Evolutionary conservation across 371 early-diverging fungal genomes (phyloP), one percentile per base, ranked within the genome.

Genomic region (Rhizopus stolonifer): DNA sequence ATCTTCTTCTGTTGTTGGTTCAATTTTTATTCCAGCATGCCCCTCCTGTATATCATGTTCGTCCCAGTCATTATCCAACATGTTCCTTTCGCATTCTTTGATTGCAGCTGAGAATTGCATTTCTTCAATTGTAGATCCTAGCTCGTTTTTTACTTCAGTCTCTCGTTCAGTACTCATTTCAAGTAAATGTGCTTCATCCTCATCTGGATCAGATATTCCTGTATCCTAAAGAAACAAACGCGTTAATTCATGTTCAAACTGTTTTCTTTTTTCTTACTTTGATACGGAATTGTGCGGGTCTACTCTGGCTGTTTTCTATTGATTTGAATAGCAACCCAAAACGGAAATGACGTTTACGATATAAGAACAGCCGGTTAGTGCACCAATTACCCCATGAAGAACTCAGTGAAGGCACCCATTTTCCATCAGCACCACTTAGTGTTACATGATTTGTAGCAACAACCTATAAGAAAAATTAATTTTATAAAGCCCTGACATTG

Each of bases 361-460:
- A 63, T n/a, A 63, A 21, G 18, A 54, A 58, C 15, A 63, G n/a
- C n/a, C 63, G 54, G 34, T 46, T 58, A 4, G 46, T 25, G 45
- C 58, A 63, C 54, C 54, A 54, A n/a, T 50, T 24, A 4, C 63
- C 63, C 58, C 63, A 63, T 5, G 40, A 31, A 22, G 46, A 17
- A 29, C 58, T 53, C 24, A 63, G 22, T 2, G 58, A 63, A 6
- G 63, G 63, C 31, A 36, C 50, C 58, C 58, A 63, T 22, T 38
- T 36, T 6, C 22, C 40, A 25, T 49, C 43, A 14, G 17, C n/a
- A 31, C 53, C 49, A 10, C 50, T 36, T 17, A 24, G 25, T 25
- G 63, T 54, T 24, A 63, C 58, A 54, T 58, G 58, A 31, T 63
- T 58, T 17, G 58, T 43, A n/a, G 43, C 58, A 1, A 58, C 63